A percentile compares a stretch with the other conserved stretches of the same genome.
Evolutionary conservation across 148 eudicot genomes (phyloP).

Genomic region (Polygonum maritimum): DNA sequence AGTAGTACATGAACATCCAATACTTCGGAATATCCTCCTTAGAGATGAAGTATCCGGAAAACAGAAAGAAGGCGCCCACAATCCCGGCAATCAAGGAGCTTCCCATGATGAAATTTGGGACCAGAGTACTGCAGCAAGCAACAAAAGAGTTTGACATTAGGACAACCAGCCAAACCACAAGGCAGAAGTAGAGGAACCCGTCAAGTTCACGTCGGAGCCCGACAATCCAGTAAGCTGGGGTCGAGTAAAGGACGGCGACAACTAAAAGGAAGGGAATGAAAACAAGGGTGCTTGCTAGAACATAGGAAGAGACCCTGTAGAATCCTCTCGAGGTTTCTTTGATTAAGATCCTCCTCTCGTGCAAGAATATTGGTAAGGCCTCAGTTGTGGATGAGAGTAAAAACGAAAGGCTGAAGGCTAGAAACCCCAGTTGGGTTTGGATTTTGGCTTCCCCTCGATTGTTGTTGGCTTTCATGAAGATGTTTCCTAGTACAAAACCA

Average conservation of each 20-base stretch:
- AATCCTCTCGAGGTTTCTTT: conserved; percentile 86
- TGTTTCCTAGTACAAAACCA: conserved; percentile 61
- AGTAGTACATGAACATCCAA: conserved; percentile 92
- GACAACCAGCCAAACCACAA: conserved; percentile 86
- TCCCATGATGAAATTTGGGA: conserved; percentile 94
- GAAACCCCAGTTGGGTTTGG: conserved; percentile 74
- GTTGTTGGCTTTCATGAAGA: conserved; percentile 48
- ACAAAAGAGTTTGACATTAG: conserved; percentile 87
- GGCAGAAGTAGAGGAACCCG: conserved; percentile 64
- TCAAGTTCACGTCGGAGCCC: conserved; percentile 45
- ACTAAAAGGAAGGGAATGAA: conserved; percentile 73
- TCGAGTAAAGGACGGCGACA: conserved; percentile 45
- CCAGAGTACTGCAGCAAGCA: conserved; percentile 80
- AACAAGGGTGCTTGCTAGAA: conserved; percentile 66
- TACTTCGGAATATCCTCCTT: conserved; percentile 64
- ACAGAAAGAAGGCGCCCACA: conserved; percentile 88
- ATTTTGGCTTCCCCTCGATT: conserved; percentile 28
- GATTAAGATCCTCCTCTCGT: conserved; percentile 77
- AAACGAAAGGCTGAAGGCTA: conserved; percentile 82
- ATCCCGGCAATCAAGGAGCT: conserved; percentile 80
- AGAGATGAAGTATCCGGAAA: conserved; percentile 85
- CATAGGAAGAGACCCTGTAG: conserved; percentile 81
- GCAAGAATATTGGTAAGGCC: conserved; percentile 87
- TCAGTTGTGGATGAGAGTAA: conserved; percentile 89
- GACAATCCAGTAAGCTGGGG: conserved; percentile 77